Conservation (phyloP, 139 green algal genomes). For the Chlorella vulgaris region DNA sequence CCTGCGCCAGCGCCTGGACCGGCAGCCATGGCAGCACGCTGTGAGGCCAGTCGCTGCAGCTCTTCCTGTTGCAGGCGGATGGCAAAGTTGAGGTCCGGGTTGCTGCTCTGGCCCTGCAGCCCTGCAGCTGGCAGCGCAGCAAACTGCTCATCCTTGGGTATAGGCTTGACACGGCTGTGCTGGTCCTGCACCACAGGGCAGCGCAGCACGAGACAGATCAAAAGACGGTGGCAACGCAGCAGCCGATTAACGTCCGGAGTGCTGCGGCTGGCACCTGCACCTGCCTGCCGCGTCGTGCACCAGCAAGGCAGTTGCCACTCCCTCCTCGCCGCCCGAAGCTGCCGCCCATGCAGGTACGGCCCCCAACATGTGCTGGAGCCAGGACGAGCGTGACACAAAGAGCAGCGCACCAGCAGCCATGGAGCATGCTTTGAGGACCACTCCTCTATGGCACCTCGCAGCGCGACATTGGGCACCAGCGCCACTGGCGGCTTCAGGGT, state of each 20-base stretch:
- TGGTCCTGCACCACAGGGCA: constrained; percentile 9
- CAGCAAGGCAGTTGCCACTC: no score
- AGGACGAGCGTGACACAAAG: no score
- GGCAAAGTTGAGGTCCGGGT: constrained; percentile 42
- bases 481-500: constrained; percentile 46
- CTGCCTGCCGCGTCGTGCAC: neutral
- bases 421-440: constrained; percentile 53
- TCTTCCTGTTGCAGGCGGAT: constrained; percentile 51
- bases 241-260: no score
- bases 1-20: neutral
- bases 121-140: neutral
- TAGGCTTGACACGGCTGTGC: constrained; percentile 37
- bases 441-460: constrained; percentile 59
- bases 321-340: neutral
- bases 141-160: constrained; percentile 39
- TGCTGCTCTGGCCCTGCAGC: neutral
- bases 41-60: constrained; percentile 22
- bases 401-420: constrained; percentile 69
- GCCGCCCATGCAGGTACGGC: no score
- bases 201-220: neutral
- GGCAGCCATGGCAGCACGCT: neutral
- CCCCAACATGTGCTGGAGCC: no score
- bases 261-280: no score
- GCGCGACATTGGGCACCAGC: constrained; percentile 55
- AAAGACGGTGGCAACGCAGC: neutral